Conservation (phyloP, 352 stramenopile genomes). For the Phytophthora megakarya region DNA sequence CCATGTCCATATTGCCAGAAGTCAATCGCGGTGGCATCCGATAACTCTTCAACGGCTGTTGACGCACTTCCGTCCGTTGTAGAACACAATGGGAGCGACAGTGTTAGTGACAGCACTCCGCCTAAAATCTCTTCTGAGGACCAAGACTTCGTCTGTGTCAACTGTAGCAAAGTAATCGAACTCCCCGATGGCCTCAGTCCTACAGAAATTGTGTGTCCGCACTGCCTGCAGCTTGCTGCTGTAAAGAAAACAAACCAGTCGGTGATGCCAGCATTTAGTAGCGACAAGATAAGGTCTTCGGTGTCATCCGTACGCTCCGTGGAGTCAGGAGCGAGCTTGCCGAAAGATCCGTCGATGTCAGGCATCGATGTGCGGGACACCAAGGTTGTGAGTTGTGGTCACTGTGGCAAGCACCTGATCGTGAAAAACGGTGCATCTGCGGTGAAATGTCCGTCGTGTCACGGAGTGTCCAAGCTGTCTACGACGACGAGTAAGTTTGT, state of each 20-base stretch:
- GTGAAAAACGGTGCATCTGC: conserved; percentile 78
- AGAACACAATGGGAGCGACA: conserved; percentile 23
- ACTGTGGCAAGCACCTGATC: conserved; percentile 86
- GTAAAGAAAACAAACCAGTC: conserved; percentile 46
- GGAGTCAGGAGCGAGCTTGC: conserved; percentile 39
- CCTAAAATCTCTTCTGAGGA: conserved; percentile 9
- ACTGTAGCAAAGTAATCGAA: conserved; percentile 58
- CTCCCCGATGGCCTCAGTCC: conserved; percentile 48
- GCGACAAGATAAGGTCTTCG: conserved; percentile 34
- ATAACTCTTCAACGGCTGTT: conserved; percentile 37
- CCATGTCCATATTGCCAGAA: conserved; percentile 59
- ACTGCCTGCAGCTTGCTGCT: conserved; percentile 63
- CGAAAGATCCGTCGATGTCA: conserved; percentile 38
- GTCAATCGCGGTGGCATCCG: conserved; percentile 36
- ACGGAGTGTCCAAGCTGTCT: conserved; percentile 81
- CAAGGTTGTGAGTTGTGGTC: conserved; percentile 84
- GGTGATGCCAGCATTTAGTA: conserved; percentile 33
- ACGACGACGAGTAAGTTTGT: conserved; percentile 78
- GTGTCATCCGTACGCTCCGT: conserved; percentile 36
- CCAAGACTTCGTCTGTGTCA: conserved; percentile 55
- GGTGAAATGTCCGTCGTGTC: conserved; percentile 83
- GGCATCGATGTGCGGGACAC: conserved; percentile 75
- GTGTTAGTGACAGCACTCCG: background rate
- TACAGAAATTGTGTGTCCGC: conserved; percentile 67
- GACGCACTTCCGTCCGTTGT: conserved; percentile 37